Evolutionary conservation across 257 asterid genomes (phyloP), one percentile per base, ranked within the genome.

Genomic region (Solanum chiquidenum): DNA sequence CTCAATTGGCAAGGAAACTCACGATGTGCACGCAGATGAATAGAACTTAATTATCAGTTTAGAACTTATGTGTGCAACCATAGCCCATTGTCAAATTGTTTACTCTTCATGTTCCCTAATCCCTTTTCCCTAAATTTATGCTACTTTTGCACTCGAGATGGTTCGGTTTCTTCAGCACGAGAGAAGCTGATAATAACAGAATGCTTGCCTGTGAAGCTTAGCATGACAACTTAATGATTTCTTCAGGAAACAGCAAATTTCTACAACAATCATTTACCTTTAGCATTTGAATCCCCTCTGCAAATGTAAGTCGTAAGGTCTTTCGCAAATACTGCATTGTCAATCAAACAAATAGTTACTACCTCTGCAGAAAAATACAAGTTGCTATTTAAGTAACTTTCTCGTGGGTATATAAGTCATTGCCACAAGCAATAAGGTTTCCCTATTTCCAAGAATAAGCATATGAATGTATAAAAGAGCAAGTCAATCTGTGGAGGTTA

Each of bases 241-340:
- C 25, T 79, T 44, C 37, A 27, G 64, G 35, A 14, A 79, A 79
- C 84, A 27, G 25, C 84, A 12, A 42, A 77, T 77, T 79, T 44
- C 9, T 40, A 77, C 62, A 77, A 5, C n/a, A 79, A 44, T 4
- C 25, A 42, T 79, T 79, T 79, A 94, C 99, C 98, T 92, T 92
- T 86, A 97, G 96, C 98, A 95, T 95, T 89, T 93, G 95, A 88
- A 97, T 89, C 66, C 99, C 98, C 92, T 94, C 98, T 88, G 92
- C 98, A 90, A 95, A 97, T 44, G 98, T 95, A 79, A 97, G 98
- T 52, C 96, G 92, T 69, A 95, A 90, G 42, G 99, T 97, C 87
- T 91, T 90, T 21, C 91, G 93, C 88, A 89, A 34, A 90, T 95
- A 97, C 99, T 97, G 98, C 94, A 95, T 64, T 84, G 25, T 79